Conservation (phyloP, 2,329 filamentous ascomycete species). For the Aureobasidium sp. region DNA sequence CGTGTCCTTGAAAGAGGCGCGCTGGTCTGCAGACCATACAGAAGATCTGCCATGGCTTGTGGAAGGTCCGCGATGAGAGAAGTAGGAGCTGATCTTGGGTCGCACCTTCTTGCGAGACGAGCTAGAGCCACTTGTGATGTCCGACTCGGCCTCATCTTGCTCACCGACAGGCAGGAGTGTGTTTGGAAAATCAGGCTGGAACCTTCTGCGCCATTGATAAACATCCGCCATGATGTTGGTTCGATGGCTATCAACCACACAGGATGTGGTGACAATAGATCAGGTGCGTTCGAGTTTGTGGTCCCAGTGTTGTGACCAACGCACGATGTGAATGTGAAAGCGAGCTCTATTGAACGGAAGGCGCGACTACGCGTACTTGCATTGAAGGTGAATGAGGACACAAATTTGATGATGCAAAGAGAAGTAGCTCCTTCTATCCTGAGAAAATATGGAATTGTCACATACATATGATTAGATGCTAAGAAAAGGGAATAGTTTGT, state of each 20-base stretch:
- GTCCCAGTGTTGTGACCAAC: not conserved
- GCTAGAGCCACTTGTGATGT: slow-evolving; percentile 25
- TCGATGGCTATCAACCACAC: not conserved
- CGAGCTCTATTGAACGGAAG: not conserved
- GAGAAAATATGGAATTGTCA: not conserved
- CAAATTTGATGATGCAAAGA: not conserved
- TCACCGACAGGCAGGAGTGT: slow-evolving; percentile 25
- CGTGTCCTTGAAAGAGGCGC: not conserved
- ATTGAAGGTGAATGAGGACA: not conserved
- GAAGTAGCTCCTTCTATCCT: not conserved
- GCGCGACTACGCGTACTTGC: not conserved
- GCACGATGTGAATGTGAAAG: not conserved
- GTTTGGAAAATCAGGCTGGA: slow-evolving; percentile 26
- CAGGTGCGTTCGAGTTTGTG: not conserved
- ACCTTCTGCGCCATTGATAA: slow-evolving; percentile 29
- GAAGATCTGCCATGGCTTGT: slow-evolving; percentile 17
- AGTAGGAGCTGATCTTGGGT: slow-evolving; percentile 35
- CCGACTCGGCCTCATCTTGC: slow-evolving; percentile 20
- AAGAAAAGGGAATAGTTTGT: slow-evolving; percentile 34
- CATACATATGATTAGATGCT: not conserved
- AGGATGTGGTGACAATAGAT: not conserved
- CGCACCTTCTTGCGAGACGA: slow-evolving; percentile 30
- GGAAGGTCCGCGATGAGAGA: slow-evolving; percentile 27
- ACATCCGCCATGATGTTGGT: slow-evolving; percentile 28
- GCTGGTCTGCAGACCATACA: not conserved